Evolutionary conservation across 306 rosid genomes (phyloP), one percentile per base, ranked within the genome.

Genomic region (Chamaecrista fasciculata): DNA sequence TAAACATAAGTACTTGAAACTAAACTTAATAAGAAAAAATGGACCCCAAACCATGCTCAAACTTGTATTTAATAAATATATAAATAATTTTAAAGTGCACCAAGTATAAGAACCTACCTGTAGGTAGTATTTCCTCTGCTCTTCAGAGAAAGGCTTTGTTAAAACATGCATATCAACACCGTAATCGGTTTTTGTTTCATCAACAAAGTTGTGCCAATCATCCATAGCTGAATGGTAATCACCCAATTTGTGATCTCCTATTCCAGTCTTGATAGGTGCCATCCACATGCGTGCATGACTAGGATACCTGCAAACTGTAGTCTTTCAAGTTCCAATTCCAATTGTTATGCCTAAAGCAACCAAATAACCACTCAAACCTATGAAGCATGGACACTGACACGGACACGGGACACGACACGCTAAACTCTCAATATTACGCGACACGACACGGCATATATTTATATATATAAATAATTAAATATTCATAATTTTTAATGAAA

Each of bases 261-360:
- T 46, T 62, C 90, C 90, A 78, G 95, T 83, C 83, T 86, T 81
- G 28, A 94, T 84, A 50, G 99, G 99, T 61, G 97, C 99, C 70
- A 94, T 81, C 99, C 99, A 94, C 88, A 94, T 94, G 46, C 95
- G 87, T 53, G 96, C 97, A 83, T 89, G 97, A 77, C 99, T 94
- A 53, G 99, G 99, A 84, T 94, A 94, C 99, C 99, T 94, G 76
- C 28, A 79, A 77, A 68, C 70, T 65, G 67, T 67, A 69, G 63
- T 29, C 65, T 42, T 23, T 37, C 23, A 52, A 73, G 65, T 79
- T 8, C 66, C 42, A 56, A 52, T 57, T 25, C 43, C 53, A 43
- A 67, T 58, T 12, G 40, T n/a, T 69, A 67, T 36, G 74, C 15
- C 58, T 58, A 48, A 20, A 71, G 67, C 61, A 28, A 56, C 42